Percentiles rank a stretch among this genome's conserved stretches.
These are phyloP conservation scores for Chalciporus piperatus DNA, from an alignment of 768 basidiomycete genomes.

Conservation along the genomic window DNA sequence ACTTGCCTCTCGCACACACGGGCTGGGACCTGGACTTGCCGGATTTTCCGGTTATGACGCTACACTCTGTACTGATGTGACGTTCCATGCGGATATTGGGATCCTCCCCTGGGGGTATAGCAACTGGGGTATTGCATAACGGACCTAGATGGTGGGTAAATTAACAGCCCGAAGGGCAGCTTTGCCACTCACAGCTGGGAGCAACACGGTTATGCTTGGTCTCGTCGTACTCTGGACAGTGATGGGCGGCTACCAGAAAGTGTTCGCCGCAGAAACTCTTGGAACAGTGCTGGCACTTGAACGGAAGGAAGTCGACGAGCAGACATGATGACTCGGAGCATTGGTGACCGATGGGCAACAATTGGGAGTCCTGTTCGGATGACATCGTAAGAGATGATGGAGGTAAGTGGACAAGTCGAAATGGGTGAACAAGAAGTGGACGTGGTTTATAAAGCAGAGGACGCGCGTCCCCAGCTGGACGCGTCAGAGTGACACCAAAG, in stretches of 20 bases:
- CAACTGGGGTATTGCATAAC: constrained; percentile 71
- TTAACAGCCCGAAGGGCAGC: background rate
- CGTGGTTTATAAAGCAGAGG: constrained; percentile 18
- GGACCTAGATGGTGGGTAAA: constrained; percentile 49
- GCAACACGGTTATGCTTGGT: constrained; percentile 70
- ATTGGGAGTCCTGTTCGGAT: constrained; percentile 46
- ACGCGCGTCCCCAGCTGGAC: constrained; percentile 27
- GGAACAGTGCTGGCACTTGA: constrained; percentile 81
- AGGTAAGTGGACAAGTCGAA: background rate
- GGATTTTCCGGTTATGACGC: constrained; percentile 63
- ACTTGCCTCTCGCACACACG: constrained; percentile 57
- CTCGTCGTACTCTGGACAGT: constrained; percentile 69
- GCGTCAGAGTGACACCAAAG: constrained; percentile 24
- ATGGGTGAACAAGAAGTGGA: background rate
- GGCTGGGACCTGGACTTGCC: constrained; percentile 48
- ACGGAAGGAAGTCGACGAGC: constrained; percentile 80
- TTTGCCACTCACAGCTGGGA: constrained; percentile 57
- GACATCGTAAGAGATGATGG: constrained; percentile 1
- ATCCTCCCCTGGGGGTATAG: constrained; percentile 74
- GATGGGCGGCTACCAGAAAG: constrained; percentile 66
- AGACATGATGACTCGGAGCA: constrained; percentile 66
- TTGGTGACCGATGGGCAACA: constrained; percentile 68
- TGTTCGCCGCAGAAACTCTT: constrained; percentile 75
- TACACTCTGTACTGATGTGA: constrained; percentile 66
- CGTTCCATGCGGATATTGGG: constrained; percentile 80